Evolutionary conservation across 176 grass and related monocot species (phyloP), one percentile per base, ranked within the genome.

Genomic region (Paspalum notatum): DNA sequence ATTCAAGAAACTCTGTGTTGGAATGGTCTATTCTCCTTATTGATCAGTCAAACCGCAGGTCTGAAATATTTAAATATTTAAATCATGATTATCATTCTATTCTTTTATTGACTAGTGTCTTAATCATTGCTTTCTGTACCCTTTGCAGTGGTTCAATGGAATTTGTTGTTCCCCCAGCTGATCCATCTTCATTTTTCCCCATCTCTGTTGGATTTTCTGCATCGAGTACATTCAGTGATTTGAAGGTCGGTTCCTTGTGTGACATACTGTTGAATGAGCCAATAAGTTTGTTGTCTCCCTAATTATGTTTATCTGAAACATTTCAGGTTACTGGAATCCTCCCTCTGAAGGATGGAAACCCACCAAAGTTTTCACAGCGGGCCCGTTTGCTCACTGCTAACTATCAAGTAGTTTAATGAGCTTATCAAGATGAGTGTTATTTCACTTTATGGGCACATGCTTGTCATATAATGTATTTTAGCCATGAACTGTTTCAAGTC

Each of bases 21-120:
- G 93, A 97, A 74, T 97, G 93, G 93, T 91, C 93, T 66, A 87
- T 97, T 83, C 49, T 91, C 47, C 91, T 93, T 87, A 87, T 97
- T 64, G 93, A 97, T 51, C 78, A 97, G 60, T 97, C 91, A 10
- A 97, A 93, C 57, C 93, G 88, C 88, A 97, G 84, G 93, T 93
- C 27, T 76, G 75, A 52, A 79, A 27, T 58, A 68, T 44, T 47
- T 75, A 24, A 62, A 66, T 79, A 47, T 45, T 20, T 26, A 18
- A 5, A 12, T 14, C 22, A 64, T 82, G 13, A 58, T 93, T 14
- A 5, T 17, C 62, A 26, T 55, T 86, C 13, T 54, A 38, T 68
- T 87, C 5, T 37, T 13, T 61, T 16, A 3, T 77, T 68, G 38
- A 21, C 15, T 12, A 60, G 27, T 25, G 22, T 16, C 51, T 62